Evolutionary conservation across 1,284 basidiomycete genomes (phyloP).

Genomic region (Boletus mariae): DNA sequence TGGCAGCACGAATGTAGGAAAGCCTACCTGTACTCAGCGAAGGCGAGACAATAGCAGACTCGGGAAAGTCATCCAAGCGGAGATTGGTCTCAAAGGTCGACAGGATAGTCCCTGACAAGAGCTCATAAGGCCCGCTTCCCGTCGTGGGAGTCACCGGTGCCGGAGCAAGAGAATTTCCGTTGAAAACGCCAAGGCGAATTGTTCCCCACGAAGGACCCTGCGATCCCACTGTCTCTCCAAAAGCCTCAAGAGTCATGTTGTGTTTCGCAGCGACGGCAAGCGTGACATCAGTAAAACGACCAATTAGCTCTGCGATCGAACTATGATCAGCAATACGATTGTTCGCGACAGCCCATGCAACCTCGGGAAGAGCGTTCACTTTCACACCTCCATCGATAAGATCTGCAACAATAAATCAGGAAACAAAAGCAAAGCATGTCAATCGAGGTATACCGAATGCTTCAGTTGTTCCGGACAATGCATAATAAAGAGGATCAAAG

Average conservation of each 20-base stretch:
- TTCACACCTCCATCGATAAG: slow-evolving; percentile 47
- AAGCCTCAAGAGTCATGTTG: slow-evolving; percentile 43
- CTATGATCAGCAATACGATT: slow-evolving; percentile 41
- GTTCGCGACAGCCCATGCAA: slow-evolving; percentile 38
- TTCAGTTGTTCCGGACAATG: slow-evolving; percentile 43
- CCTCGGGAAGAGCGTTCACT: slow-evolving; percentile 44
- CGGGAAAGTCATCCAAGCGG: slow-evolving; percentile 23
- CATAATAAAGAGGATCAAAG: slow-evolving; percentile 28
- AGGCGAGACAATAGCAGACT: slow-evolving; percentile 16
- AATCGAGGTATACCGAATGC: slow-evolving; percentile 36
- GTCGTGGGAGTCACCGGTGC: slow-evolving; percentile 49
- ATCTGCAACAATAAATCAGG: slow-evolving; percentile 25
- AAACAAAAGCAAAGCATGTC: not conserved
- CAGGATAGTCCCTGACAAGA: slow-evolving; percentile 48
- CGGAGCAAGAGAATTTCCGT: slow-evolving; percentile 42
- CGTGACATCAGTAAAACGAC: slow-evolving; percentile 34
- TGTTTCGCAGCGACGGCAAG: slow-evolving; percentile 34
- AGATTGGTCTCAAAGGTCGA: slow-evolving; percentile 30
- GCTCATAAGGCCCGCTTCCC: slow-evolving; percentile 38
- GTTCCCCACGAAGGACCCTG: slow-evolving; percentile 19
- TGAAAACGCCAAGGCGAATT: slow-evolving; percentile 36
- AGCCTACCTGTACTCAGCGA: slow-evolving; percentile 25
- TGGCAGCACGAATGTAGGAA: slow-evolving; percentile 10
- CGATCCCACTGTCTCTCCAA: slow-evolving; percentile 34
- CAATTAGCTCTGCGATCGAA: slow-evolving; percentile 34